A percentile compares a stretch with the other conserved stretches of the same genome.
Evolutionary conservation across 768 basidiomycete species (phyloP).

Genomic region (Myochromella boudieri): DNA sequence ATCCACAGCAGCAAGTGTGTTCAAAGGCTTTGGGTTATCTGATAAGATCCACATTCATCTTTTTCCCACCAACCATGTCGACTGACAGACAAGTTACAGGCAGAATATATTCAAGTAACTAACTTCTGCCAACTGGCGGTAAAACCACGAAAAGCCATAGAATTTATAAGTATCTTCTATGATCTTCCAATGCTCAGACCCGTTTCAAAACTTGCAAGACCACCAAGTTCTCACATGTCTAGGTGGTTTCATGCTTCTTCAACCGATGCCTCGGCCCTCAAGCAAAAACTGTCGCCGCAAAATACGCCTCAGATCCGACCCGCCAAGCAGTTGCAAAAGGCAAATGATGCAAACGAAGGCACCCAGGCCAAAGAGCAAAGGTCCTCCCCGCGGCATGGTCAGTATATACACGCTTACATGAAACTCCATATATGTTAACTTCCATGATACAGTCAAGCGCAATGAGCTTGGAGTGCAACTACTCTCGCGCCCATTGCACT

Average conservation of each 20-base stretch:
- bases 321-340: not conserved
- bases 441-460: conserved; percentile 50
- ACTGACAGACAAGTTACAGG: not conserved
- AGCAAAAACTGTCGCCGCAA: conserved; percentile 13
- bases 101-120: too few relatives aligned
- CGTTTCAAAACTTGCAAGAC: conserved; percentile 17
- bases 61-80: conserved; percentile 10
- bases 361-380: conserved; percentile 4
- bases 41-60: conserved; percentile 14
- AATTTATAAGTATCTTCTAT: conserved; percentile 18
- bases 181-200: conserved; percentile 23
- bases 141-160: too few relatives aligned
- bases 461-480: conserved; percentile 95
- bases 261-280: conserved; percentile 20
- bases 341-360: conserved; percentile 3
- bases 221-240: conserved; percentile 28
- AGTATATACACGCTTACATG: not conserved
- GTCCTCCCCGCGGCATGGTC: conserved; percentile 11
- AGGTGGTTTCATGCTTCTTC: conserved; percentile 29
- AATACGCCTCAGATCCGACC: conserved; percentile 1
- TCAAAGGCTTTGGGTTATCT: conserved; percentile 8
- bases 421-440: not conserved
- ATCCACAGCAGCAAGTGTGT: too few relatives aligned
- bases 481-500: conserved; percentile 76
- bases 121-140: too few relatives aligned